Conservation (phyloP, 2,329 filamentous ascomycete species). For the Aspergillus sp. region DNA sequence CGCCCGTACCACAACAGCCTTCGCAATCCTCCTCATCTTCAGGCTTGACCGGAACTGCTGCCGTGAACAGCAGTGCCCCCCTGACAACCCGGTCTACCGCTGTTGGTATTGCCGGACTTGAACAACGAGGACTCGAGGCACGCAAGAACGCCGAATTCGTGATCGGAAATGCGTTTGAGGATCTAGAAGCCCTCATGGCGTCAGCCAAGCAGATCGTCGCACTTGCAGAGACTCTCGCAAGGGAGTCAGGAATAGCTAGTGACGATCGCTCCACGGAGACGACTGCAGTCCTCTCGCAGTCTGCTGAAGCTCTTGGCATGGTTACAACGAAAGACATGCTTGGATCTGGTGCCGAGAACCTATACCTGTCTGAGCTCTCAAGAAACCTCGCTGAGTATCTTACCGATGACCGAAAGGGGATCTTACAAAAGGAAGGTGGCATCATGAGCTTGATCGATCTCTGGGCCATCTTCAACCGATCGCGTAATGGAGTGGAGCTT, state of each 20-base stretch:
- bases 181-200: conserved; percentile 94
- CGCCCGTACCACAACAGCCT: conserved; percentile 74
- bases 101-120: conserved; percentile 87
- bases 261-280: conserved; percentile 67
- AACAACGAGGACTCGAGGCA: conserved; percentile 78
- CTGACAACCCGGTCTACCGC: conserved; percentile 51
- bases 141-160: conserved; percentile 91
- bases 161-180: conserved; percentile 92
- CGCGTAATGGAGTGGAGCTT: conserved; percentile 87
- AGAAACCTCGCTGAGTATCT: conserved; percentile 85
- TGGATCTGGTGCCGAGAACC: conserved; percentile 72
- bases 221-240: conserved; percentile 82
- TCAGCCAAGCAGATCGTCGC: conserved; percentile 95
- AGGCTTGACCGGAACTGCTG: conserved; percentile 25
- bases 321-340: conserved; percentile 96
- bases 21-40: conserved; percentile 33
- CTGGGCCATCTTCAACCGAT: conserved; percentile 93
- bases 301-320: conserved; percentile 78
- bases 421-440: conserved; percentile 76
- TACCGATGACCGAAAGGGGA: conserved; percentile 76
- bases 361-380: conserved; percentile 86
- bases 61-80: conserved; percentile 23
- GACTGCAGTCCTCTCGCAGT: conserved; percentile 74
- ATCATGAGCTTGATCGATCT: conserved; percentile 88
- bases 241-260: conserved; percentile 59